Conservation (phyloP, 176 grass and related monocot genomes). For the Musa schizocarpa region DNA sequence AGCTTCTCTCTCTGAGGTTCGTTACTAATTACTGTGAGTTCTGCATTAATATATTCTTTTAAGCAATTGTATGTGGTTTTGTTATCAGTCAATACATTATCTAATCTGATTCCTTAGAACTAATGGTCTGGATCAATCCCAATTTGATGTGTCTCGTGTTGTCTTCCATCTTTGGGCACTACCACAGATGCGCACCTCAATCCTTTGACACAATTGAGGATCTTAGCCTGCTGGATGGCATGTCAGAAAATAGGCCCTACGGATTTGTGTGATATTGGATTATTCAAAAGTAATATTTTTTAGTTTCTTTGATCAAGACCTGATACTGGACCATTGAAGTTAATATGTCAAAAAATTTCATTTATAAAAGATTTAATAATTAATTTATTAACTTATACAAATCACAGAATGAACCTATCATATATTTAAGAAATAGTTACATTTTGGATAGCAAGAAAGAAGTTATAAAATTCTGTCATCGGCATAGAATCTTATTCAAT, state of each 20-base stretch:
- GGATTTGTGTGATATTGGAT: neutral
- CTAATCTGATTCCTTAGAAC: no score
- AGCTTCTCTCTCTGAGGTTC: slow-evolving; percentile 57
- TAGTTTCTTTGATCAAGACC: neutral
- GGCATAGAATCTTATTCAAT: no score
- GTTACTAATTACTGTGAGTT: slow-evolving; percentile 11
- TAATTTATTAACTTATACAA: no score
- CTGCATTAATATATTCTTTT: neutral
- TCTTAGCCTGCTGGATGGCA: neutral
- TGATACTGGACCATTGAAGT: neutral
- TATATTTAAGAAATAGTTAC: no score
- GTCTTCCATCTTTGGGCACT: neutral
- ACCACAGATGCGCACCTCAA: neutral
- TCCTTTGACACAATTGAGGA: neutral
- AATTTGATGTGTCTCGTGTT: no score
- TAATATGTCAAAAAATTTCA: no score
- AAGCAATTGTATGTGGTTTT: neutral
- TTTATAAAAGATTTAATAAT: no score
- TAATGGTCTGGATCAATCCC: no score
- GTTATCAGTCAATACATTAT: no score
- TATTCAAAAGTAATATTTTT: neutral
- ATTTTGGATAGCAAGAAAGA: no score
- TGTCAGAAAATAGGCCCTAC: neutral
- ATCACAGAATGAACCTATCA: no score
- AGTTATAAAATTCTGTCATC: no score